Base-by-base conservation (phyloP, 306 rosid species). In the Dalbergia cultrata region DNA sequence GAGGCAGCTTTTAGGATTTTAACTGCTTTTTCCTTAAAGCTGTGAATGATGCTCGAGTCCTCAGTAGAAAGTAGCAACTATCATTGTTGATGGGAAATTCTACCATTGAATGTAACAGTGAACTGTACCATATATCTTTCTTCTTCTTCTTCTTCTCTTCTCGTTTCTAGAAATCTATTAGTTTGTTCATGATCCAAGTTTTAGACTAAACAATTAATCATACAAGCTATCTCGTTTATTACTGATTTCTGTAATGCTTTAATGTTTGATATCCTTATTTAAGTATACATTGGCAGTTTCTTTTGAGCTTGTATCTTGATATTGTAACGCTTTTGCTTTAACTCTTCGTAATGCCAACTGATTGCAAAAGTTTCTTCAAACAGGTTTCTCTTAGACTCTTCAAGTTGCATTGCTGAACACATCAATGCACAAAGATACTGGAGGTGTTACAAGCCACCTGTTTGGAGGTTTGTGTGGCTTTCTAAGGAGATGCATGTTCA, bases 401-500 rank as follows among this genome's bases (percentile, higher is more conserved):
- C 13, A 53, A 49, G 70, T 49, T 58, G 82, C 12, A 34, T 66
- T 57, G 35, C 60, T 59, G 58, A 82, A 35, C 76, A 70, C 54
- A 72, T 52, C 50, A 81, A 90, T 86, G 95, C 92, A 77, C 77
- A 77, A 76, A 75, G 70, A 13, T 43, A 52, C 47, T 1, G 82
- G 70, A 72, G 78, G 77, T 43, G 37, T 77, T 44, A 60, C 76
- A 61, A 65, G 74, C 70, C 67, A 66, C 35, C 45, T 78, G 22
- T 45, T 71, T 58, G 84, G 84, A 61, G 81, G 87, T 74, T 77
- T 85, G 41, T 37, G 47, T 44, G 22, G 83, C 69, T 90, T 79
- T 69, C 39, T 88, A 35, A 91, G 93, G 80, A 93, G 80, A 86
- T 89, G 90, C 73, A 12, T 90, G 18, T 89, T 89, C 75, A 65